Conservation (phyloP, 345 rosid genomes). For the Crucihimalaya himalaica region DNA sequence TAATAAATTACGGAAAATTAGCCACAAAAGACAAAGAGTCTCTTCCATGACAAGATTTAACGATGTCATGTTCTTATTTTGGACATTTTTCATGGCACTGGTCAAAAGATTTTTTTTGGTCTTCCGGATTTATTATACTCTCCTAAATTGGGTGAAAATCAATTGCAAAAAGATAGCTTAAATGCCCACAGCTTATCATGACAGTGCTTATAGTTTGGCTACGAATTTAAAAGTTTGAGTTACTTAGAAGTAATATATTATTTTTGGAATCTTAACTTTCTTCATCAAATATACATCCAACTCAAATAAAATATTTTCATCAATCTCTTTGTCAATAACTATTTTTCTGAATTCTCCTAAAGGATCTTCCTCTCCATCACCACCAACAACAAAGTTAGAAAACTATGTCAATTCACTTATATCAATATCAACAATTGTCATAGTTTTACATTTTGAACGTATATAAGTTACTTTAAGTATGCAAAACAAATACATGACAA, state of each 20-base stretch:
- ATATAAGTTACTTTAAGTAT: no score
- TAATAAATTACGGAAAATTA: not conserved
- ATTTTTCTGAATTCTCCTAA: no score
- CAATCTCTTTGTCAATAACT: no score
- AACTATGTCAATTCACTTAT: no score
- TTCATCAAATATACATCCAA: no score
- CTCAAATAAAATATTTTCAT: no score
- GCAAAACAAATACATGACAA: no score
- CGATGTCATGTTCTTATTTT: conserved; percentile 31
- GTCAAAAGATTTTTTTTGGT: conserved; percentile 18
- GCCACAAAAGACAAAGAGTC: conserved; percentile 29
- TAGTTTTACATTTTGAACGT: no score
- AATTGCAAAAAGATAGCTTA: not conserved
- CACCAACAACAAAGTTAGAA: no score
- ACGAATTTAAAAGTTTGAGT: not conserved
- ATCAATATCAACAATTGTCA: no score
- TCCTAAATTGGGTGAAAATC: conserved; percentile 12
- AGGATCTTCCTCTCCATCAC: no score
- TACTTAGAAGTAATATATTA: not conserved
- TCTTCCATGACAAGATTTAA: conserved; percentile 36
- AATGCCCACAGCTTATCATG: not conserved
- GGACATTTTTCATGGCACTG: conserved; percentile 9
- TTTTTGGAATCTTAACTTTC: no score
- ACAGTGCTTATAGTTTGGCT: not conserved
- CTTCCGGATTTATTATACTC: conserved; percentile 18